Evolutionary conservation across 371 early-diverging fungal species (phyloP).

Genomic region (Mortierella sp.): DNA sequence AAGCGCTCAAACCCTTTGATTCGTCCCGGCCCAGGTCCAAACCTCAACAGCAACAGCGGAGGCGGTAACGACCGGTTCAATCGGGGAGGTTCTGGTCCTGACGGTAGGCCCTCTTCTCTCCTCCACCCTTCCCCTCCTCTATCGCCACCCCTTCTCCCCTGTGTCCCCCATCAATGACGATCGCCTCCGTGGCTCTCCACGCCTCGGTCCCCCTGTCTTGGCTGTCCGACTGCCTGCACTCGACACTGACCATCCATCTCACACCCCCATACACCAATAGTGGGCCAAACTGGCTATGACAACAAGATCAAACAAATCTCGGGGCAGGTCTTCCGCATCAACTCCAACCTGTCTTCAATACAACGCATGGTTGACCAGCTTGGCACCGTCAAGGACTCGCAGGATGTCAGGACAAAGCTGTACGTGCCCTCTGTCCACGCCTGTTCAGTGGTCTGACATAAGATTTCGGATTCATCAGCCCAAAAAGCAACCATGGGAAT

Average conservation of each 20-base stretch:
- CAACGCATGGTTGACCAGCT: constrained; percentile 80
- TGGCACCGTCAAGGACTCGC: constrained; percentile 81
- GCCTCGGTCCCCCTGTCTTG: no score
- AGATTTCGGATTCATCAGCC: no score
- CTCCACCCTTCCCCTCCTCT: neutral
- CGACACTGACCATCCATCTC: no score
- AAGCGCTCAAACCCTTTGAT: neutral
- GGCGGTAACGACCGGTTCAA: constrained; percentile 22
- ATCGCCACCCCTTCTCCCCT: no score
- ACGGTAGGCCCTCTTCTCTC: constrained; percentile 15
- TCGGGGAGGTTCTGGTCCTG: constrained; percentile 1
- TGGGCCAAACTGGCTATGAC: constrained; percentile 66
- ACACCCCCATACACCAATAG: constrained; percentile 21
- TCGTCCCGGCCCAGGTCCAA: constrained; percentile 17
- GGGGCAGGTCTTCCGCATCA: constrained; percentile 80
- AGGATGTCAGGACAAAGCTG: constrained; percentile 80
- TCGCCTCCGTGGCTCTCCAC: no score
- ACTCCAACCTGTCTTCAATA: constrained; percentile 82
- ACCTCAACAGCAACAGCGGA: constrained; percentile 3
- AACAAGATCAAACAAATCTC: constrained; percentile 69
- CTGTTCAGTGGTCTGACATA: no score
- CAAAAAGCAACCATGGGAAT: no score
- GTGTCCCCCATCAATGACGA: no score
- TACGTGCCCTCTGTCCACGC: constrained; percentile 31
- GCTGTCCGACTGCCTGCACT: no score